A percentile compares a stretch with the other conserved stretches of the same genome.
Conservation (phyloP, 352 stramenopile genomes). For the Phytophthora lateralis region DNA sequence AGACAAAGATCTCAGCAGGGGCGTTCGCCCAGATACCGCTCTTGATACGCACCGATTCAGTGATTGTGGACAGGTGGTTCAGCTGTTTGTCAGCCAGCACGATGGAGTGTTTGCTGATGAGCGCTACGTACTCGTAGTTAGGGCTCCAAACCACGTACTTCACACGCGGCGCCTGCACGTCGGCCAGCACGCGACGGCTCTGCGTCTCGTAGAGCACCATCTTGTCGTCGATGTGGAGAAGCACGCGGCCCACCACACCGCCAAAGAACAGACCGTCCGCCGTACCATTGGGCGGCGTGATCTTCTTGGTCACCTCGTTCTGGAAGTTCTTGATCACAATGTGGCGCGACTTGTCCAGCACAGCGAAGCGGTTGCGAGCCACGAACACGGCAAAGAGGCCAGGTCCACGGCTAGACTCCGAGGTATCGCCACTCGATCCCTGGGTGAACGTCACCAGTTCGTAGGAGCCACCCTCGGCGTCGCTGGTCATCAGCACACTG, state of each 20-base stretch:
- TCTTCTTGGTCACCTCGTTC: conserved; percentile 99
- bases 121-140: conserved; percentile 96
- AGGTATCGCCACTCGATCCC: conserved; percentile 75
- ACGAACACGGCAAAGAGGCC: conserved; percentile 98
- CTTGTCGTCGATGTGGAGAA: conserved; percentile 97
- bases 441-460: conserved; percentile 96
- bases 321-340: conserved; percentile 99
- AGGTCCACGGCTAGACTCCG: conserved; percentile 93
- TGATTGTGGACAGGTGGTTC: conserved; percentile 97
- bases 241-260: conserved; percentile 96
- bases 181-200: conserved; percentile 94
- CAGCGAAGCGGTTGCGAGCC: conserved; percentile 97
- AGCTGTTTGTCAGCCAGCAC: conserved; percentile 97
- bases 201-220: conserved; percentile 99
- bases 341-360: conserved; percentile 96
- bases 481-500: conserved; percentile 94
- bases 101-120: conserved; percentile 98
- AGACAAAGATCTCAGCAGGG: conserved; percentile 96
- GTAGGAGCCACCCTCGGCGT: conserved; percentile 97
- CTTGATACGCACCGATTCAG: conserved; percentile 97
- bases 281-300: conserved; percentile 94
- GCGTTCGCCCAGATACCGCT: conserved; percentile 93
- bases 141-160: conserved; percentile 98
- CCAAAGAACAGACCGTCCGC: conserved; percentile 97
- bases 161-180: conserved; percentile 96